Percentiles rank a stretch among this genome's conserved stretches.
These are phyloP conservation scores for Geotrichum australiense DNA, from an alignment of 1,139 yeast genomes.

Conservation along the genomic window DNA sequence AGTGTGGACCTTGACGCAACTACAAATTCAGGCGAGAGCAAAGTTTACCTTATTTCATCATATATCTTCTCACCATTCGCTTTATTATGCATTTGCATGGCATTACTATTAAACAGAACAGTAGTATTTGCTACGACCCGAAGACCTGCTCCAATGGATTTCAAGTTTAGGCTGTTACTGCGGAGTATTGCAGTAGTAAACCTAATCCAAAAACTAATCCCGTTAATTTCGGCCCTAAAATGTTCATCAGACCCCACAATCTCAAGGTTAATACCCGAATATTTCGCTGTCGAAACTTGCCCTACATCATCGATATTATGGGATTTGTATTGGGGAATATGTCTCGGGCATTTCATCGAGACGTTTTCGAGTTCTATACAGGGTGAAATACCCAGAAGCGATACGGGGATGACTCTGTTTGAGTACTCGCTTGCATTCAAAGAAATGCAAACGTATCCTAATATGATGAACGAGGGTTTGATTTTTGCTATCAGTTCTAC, in stretches of 20 bases:
- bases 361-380: slow-evolving; percentile 57
- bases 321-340: slow-evolving; percentile 55
- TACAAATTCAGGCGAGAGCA: not conserved
- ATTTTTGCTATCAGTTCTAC: slow-evolving; percentile 48
- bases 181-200: slow-evolving; percentile 38
- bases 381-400: slow-evolving; percentile 54
- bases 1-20: not conserved
- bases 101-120: slow-evolving; percentile 57
- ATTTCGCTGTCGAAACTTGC: slow-evolving; percentile 20
- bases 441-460: slow-evolving; percentile 49
- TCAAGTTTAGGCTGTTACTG: slow-evolving; percentile 30
- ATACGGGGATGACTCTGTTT: slow-evolving; percentile 63
- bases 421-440: slow-evolving; percentile 72
- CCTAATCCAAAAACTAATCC: slow-evolving; percentile 34
- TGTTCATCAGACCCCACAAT: slow-evolving; percentile 25
- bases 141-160: slow-evolving; percentile 33
- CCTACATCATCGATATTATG: slow-evolving; percentile 41
- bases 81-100: slow-evolving; percentile 53
- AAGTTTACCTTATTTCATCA: slow-evolving; percentile 16
- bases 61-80: slow-evolving; percentile 48
- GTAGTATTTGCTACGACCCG: slow-evolving; percentile 60
- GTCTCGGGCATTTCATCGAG: slow-evolving; percentile 62
- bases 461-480: slow-evolving; percentile 51
- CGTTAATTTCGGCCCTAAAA: slow-evolving; percentile 40
- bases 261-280: slow-evolving; percentile 20